phyloP scores from a whole-genome alignment of 1,139 yeast genomes.

The Blastobotrys proliferans region DNA sequence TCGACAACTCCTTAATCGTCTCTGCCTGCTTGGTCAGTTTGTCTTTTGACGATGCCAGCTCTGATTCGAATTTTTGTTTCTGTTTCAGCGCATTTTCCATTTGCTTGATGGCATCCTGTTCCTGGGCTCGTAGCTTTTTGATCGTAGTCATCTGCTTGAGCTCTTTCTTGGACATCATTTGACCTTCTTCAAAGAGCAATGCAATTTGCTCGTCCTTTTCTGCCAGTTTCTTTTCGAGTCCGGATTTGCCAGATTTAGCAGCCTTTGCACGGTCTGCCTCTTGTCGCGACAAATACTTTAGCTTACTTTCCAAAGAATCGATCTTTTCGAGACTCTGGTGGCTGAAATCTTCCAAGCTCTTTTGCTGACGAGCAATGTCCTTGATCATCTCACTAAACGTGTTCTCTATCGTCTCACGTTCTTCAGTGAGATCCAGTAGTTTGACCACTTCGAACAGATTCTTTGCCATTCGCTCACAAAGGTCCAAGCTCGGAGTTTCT shows the following conservation, averaged over 20 bases:
- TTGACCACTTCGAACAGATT: conserved; percentile 16
- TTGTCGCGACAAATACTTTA: conserved; percentile 25
- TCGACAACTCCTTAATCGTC: conserved; percentile 19
- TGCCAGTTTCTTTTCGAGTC: conserved; percentile 30
- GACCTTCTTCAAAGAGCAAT: conserved; percentile 71
- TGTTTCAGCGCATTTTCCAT: conserved; percentile 23
- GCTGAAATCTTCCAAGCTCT: conserved; percentile 13
- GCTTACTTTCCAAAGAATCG: conserved; percentile 27
- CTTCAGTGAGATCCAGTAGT: conserved; percentile 12
- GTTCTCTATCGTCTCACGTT: conserved; percentile 10
- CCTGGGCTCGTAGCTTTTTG: conserved; percentile 54
- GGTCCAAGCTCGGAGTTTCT: conserved; percentile 17
- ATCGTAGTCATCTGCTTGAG: conserved; percentile 63
- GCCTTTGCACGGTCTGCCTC: conserved; percentile 28
- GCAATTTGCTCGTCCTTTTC: conserved; percentile 57
- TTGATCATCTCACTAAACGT: conserved; percentile 12
- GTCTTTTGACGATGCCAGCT: conserved; percentile 19
- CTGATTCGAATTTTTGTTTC: conserved; percentile 22
- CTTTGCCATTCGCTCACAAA: conserved; percentile 13
- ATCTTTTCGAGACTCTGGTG: conserved; percentile 20
- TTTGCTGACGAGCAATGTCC: conserved; percentile 19
- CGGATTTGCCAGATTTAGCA: conserved; percentile 20
- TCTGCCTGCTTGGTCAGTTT: conserved; percentile 18
- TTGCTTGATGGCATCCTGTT: conserved; percentile 32
- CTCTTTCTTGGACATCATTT: conserved; percentile 69